These are phyloP conservation scores for Citrullus mucosospermus DNA, from an alignment of 306 rosid species.

Conservation along the genomic window DNA sequence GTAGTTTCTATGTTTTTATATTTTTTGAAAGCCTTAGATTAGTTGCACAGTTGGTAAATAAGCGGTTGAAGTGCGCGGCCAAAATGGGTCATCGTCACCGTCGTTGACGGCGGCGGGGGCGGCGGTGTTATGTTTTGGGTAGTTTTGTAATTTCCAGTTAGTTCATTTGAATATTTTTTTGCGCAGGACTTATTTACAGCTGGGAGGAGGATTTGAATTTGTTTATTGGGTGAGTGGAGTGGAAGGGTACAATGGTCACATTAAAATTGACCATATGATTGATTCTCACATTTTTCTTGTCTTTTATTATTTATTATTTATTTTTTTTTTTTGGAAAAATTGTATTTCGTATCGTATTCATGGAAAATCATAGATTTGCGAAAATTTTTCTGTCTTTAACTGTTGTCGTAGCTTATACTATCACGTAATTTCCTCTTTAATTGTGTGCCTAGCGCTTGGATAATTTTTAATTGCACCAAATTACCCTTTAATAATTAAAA, in stretches of 20 bases:
- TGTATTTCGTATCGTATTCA: background rate
- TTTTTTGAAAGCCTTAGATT: background rate
- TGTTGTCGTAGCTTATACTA: background rate
- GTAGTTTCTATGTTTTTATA: background rate
- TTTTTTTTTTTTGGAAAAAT: background rate
- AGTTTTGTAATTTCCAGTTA: background rate
- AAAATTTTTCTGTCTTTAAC: background rate
- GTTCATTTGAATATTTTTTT: background rate
- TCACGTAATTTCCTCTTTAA: background rate
- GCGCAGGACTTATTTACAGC: background rate
- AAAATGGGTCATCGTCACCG: background rate
- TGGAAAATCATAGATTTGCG: background rate
- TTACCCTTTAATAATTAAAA: background rate
- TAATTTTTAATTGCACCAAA: background rate
- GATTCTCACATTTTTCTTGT: background rate
- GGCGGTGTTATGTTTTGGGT: background rate
- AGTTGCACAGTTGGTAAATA: constrained; percentile 6
- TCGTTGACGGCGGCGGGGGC: background rate
- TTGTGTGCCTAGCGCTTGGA: background rate
- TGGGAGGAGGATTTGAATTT: background rate
- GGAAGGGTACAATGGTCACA: background rate
- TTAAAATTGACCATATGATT: background rate
- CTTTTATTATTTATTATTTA: no score
- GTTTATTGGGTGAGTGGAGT: background rate
- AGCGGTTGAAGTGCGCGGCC: background rate